These are phyloP conservation scores for Coemansia brasiliensis DNA, from an alignment of 192 early-diverging fungal species.

Conservation along the genomic window DNA sequence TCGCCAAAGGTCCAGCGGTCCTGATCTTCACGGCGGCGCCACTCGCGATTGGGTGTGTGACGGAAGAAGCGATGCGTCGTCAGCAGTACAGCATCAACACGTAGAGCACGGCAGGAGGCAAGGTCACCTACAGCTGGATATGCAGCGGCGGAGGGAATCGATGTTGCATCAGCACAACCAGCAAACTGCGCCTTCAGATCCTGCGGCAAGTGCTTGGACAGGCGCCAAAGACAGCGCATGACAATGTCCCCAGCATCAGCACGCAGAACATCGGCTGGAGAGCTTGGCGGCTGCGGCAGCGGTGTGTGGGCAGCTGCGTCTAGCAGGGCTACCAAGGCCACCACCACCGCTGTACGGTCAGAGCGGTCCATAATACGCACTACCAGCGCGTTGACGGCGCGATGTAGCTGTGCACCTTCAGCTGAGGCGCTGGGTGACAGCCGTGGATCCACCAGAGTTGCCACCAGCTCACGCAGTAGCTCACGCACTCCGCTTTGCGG, in stretches of 20 bases:
- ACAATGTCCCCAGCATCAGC: conserved; percentile 81
- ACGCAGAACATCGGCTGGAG: conserved; percentile 54
- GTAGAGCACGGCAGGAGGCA: background rate
- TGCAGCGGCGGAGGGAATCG: conserved; percentile 7
- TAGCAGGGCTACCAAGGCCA: conserved; percentile 73
- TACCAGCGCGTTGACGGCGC: conserved; percentile 74
- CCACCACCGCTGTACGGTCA: conserved; percentile 75
- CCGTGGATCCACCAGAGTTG: conserved; percentile 76
- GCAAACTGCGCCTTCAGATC: conserved; percentile 65
- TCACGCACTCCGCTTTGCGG: conserved; percentile 64
- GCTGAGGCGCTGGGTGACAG: conserved; percentile 53
- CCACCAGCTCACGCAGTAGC: conserved; percentile 75
- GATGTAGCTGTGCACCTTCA: conserved; percentile 49
- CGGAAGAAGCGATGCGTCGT: conserved; percentile 84
- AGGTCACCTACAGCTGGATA: background rate
- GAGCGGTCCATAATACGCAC: conserved; percentile 89
- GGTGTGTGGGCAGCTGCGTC: conserved; percentile 57
- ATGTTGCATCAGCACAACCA: conserved; percentile 46
- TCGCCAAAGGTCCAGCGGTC: conserved; percentile 75
- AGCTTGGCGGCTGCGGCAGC: conserved; percentile 57
- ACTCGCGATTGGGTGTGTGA: conserved; percentile 77
- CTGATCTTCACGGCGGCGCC: conserved; percentile 73
- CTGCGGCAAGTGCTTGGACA: conserved; percentile 81
- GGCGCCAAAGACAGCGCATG: conserved; percentile 97
- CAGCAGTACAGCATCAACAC: conserved; percentile 57